phyloP scores from a whole-genome alignment of 2,329 filamentous ascomycete species.

The Pseudonectria buxi region DNA sequence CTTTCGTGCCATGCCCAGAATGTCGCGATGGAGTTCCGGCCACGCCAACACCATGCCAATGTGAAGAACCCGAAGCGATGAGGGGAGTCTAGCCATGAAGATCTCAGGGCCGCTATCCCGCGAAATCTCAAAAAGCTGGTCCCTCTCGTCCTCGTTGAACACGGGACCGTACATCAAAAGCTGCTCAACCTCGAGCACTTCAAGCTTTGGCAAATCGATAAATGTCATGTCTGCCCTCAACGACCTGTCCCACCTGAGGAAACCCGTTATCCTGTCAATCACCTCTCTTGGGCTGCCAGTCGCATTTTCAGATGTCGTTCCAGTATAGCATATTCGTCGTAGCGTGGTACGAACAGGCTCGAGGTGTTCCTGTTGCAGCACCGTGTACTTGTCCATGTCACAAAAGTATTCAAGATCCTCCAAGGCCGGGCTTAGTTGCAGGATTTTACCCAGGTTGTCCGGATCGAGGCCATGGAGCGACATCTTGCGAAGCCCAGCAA shows the following conservation, averaged over 20 bases:
- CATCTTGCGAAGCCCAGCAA: slow-evolving; percentile 17
- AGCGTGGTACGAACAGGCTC: slow-evolving; percentile 11
- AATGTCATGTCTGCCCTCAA: slow-evolving; percentile 19
- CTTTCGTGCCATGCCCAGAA: slow-evolving; percentile 17
- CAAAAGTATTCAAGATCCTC: slow-evolving; percentile 23
- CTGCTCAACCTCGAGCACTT: slow-evolving; percentile 21
- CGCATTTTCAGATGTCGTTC: slow-evolving; percentile 19
- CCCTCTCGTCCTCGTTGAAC: slow-evolving; percentile 16
- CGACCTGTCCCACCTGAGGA: slow-evolving; percentile 19
- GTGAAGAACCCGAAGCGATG: slow-evolving; percentile 17
- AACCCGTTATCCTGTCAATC: slow-evolving; percentile 17
- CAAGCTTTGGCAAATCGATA: slow-evolving; percentile 18
- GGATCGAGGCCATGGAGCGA: slow-evolving; percentile 21
- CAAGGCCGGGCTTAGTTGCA: slow-evolving; percentile 16
- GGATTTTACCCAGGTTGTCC: slow-evolving; percentile 20
- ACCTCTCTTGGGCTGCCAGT: slow-evolving; percentile 16
- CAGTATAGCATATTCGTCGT: slow-evolving; percentile 19
- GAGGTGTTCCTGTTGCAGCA: slow-evolving; percentile 18
- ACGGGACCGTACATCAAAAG: slow-evolving; percentile 21
- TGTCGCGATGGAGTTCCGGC: slow-evolving; percentile 19
- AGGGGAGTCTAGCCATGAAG: slow-evolving; percentile 19
- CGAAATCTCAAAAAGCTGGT: slow-evolving; percentile 10
- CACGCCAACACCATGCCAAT: slow-evolving; percentile 22
- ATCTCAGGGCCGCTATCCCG: slow-evolving; percentile 15
- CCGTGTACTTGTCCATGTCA: slow-evolving; percentile 23